Evolutionary conservation across 2,329 filamentous ascomycete species (phyloP), one percentile per base, ranked within the genome.

Genomic region (Madurella mycetomatis): DNA sequence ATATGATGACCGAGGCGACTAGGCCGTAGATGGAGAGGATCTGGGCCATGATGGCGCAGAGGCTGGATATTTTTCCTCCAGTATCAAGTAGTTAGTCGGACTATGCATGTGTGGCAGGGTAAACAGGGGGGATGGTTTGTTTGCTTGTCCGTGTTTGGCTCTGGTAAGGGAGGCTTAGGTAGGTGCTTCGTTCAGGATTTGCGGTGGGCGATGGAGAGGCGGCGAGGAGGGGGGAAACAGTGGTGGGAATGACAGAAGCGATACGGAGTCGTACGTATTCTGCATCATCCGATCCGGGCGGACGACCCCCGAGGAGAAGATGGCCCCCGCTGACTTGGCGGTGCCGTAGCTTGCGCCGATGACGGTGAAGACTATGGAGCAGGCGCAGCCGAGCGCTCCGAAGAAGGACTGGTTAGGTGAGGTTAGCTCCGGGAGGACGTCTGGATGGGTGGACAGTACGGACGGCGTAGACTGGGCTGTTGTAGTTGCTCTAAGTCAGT

Each of bases 1-100:
- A 90, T 71, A 94, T 90, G 67, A 94, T 77, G 71, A 94, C 89
- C 18, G 88, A 90, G 57, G 92, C 87, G 74, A 94, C 89, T 62
- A 94, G 83, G 68, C 89, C 89, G 78, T 92, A 97, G 75, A 97
- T 97, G 87, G 90, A 92, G 77, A 99, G 96, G 76, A 99, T 99
- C 96, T 94, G 94, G 81, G 94, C 92, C 94, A 99, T 97, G 85
- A 99, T 95, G 75, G 97, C 92, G 73, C 92, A 92, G 63, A 97
- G 91, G 75, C 96, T 53, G 34, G 4, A 4, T 4, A 9, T 37
- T 37, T 37, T 15, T 37, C 11, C 9, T 34, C 12, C 31, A 34
- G 13, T 37, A 37, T 37, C 4, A 9, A 37, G 34, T 37, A 9
- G 34, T 37, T 37, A 37, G 34, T 12, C 34, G 34, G 25, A 4